Evolutionary conservation across 768 basidiomycete species (phyloP), one percentile per base, ranked within the genome.

Genomic region (Collybiopsis luxurians): DNA sequence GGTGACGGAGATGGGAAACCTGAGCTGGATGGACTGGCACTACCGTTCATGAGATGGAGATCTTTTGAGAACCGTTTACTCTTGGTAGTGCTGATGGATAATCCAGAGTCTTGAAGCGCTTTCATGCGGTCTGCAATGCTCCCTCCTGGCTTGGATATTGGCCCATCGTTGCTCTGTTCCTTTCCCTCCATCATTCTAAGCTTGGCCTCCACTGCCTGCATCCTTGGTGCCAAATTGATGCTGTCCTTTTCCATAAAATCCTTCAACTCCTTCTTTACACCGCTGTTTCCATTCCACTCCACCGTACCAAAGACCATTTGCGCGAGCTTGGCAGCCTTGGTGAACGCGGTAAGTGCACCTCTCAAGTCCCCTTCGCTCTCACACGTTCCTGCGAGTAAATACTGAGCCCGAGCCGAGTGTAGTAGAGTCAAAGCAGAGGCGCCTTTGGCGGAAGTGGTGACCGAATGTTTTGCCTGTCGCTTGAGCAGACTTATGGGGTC

Each of bases 71-170:
- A 53, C 12, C 50, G 57, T 21, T 44, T 57, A 28, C 23, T 39
- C 67, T 88, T 89, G 12, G 79, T 70, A 15, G 79, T 73, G 26
- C 79, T 76, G 17, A 85, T 78, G 11, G 79, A 74, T 65, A 95
- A 70, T 1, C 94, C 94, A 46, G 82, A 85, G 58, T 83, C 84
- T 66, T 87, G 80, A 19, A 96, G 71, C 15, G 88, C 84, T 61
- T 80, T 84, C 72, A 94, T 79, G 49, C 94, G 82, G 73, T 93
- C 92, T 24, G 89, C 88, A 57, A 96, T 91, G 49, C 83, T 86
- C 5, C 78, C 84, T n/a, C 84, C 86, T 2, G 80, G 63, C 58
- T 78, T 78, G 52, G 62, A 70, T 40, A 75, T 73, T 15, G 77
- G 69, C 31, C 31, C 31, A 34, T 34, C 31, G 31, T 34, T 34